These are phyloP conservation scores for Calcarisporium arbuscula DNA, from an alignment of 2,329 filamentous ascomycete species.

Conservation along the genomic window DNA sequence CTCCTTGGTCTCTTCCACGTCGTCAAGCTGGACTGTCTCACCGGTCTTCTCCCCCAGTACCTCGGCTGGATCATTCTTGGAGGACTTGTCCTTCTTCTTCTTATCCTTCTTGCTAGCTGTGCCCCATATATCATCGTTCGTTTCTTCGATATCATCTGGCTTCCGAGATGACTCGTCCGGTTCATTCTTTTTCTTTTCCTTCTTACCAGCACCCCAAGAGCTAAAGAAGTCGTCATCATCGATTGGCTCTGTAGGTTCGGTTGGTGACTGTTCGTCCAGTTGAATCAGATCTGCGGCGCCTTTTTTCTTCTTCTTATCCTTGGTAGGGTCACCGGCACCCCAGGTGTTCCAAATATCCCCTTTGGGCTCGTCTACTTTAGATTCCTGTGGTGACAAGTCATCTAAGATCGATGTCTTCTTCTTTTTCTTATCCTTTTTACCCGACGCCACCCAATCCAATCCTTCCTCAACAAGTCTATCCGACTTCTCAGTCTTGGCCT, in stretches of 20 bases:
- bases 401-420: constrained; percentile 14
- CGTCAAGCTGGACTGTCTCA: constrained; percentile 40
- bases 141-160: constrained; percentile 37
- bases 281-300: constrained; percentile 28
- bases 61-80: constrained; percentile 43
- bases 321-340: constrained; percentile 12
- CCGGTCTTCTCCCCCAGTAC: constrained; percentile 39
- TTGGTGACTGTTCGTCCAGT: constrained; percentile 22
- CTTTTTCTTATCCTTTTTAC: constrained; percentile 15
- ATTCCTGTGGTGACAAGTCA: constrained; percentile 14
- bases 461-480: constrained; percentile 2
- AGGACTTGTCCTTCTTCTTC: constrained; percentile 45
- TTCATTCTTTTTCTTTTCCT: constrained; percentile 34
- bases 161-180: constrained; percentile 25
- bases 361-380: constrained; percentile 13
- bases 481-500: constrained; percentile 3
- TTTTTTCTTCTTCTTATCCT: constrained; percentile 38
- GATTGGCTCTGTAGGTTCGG: constrained; percentile 19
- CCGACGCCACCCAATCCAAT: constrained; percentile 1
- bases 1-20: constrained; percentile 36
- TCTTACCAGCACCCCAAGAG: constrained; percentile 50
- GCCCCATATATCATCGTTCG: constrained; percentile 34
- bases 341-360: constrained; percentile 19
- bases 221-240: constrained; percentile 47
- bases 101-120: constrained; percentile 23